Evolutionary conservation across 495 filamentous ascomycete species (phyloP).

Genomic region (Neurospora sp.): DNA sequence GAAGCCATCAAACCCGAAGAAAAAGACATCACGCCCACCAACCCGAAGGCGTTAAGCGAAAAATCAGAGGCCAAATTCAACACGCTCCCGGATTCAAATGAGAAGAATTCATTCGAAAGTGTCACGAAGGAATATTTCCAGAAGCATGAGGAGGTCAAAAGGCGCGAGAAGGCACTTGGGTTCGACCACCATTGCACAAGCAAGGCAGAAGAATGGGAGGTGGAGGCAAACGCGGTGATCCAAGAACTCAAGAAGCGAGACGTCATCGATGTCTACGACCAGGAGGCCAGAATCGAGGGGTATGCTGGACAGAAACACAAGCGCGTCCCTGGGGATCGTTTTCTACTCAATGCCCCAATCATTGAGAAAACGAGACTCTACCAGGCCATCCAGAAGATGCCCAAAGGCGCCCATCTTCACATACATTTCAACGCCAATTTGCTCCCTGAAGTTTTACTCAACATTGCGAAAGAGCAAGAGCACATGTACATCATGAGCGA

Average conservation of each 20-base stretch:
- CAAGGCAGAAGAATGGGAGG: slow-evolving; percentile 10
- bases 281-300: slow-evolving; percentile 9
- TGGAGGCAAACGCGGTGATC: slow-evolving; percentile 23
- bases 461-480: slow-evolving; percentile 36
- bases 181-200: slow-evolving; percentile 14
- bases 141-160: background rate
- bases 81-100: no score
- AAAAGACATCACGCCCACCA: background rate
- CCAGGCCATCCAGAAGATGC: slow-evolving; percentile 30
- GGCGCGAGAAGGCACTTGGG: slow-evolving; percentile 10
- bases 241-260: slow-evolving; percentile 24
- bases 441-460: slow-evolving; percentile 35
- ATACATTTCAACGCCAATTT: slow-evolving; percentile 49
- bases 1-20: background rate
- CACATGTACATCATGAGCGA: slow-evolving; percentile 45
- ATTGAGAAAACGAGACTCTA: slow-evolving; percentile 37
- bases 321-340: slow-evolving; percentile 34
- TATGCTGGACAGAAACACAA: slow-evolving; percentile 21
- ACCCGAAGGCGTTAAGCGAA: no score
- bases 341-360: slow-evolving; percentile 34
- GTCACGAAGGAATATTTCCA: background rate
- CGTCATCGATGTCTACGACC: slow-evolving; percentile 13
- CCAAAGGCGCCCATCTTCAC: slow-evolving; percentile 46
- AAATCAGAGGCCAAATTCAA: no score
- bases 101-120: no score